Evolutionary conservation across 2,329 filamentous ascomycete genomes (phyloP).

Genomic region (Penicillium concentricum): DNA sequence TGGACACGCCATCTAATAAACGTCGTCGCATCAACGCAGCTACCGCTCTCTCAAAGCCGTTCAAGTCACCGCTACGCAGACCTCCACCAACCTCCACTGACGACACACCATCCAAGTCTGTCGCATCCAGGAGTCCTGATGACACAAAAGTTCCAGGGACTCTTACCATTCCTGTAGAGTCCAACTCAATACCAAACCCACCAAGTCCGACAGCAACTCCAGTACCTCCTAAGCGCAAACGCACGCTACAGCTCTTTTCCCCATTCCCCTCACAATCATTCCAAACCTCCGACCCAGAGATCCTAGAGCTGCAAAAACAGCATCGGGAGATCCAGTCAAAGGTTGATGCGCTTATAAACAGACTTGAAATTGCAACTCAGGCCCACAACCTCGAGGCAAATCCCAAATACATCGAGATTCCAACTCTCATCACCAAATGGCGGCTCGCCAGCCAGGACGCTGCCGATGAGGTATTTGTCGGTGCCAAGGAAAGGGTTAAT

Average conservation of each 20-base stretch:
- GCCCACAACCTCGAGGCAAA: conserved; percentile 52
- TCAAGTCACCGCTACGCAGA: conserved; percentile 66
- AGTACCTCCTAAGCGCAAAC: not conserved
- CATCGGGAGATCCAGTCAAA: conserved; percentile 34
- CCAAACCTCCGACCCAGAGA: conserved; percentile 24
- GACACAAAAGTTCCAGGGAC: not conserved
- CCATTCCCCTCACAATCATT: conserved; percentile 10
- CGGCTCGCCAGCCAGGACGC: conserved; percentile 58
- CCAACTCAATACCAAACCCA: not conserved
- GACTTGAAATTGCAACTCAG: conserved; percentile 54
- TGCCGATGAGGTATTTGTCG: conserved; percentile 66
- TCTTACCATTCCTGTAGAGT: not conserved
- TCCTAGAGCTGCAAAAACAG: conserved; percentile 37
- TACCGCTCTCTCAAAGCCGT: conserved; percentile 65
- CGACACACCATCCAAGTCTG: conserved; percentile 11
- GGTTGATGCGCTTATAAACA: conserved; percentile 31
- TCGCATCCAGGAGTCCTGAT: not conserved
- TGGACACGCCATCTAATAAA: conserved; percentile 50
- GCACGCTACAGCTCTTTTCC: conserved; percentile 10
- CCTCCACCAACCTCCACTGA: conserved; percentile 24
- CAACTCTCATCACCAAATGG: conserved; percentile 61
- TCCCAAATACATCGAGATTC: conserved; percentile 55
- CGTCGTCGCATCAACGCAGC: conserved; percentile 62
- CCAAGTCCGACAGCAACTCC: conserved; percentile 4
- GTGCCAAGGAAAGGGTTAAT: conserved; percentile 60